Evolutionary conservation across 208 protist genomes (phyloP).

Genomic region (Phytomonas sp.): DNA sequence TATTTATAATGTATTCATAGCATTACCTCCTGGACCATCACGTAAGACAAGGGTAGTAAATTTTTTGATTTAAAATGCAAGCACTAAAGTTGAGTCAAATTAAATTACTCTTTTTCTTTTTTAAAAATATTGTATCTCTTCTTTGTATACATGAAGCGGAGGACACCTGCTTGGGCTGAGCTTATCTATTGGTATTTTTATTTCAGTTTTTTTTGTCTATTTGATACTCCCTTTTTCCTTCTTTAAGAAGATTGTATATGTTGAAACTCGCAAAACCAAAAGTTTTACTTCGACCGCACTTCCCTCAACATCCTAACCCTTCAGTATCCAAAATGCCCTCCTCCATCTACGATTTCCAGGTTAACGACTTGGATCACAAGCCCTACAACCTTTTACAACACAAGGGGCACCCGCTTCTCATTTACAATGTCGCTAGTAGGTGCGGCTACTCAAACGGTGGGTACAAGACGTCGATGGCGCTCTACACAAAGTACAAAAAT

Average conservation of each 20-base stretch:
- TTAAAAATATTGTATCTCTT: conserved; percentile 5
- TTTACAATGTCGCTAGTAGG: conserved; percentile 90
- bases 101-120: not conserved
- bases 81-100: not conserved
- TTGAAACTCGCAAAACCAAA: conserved; percentile 1
- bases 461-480: conserved; percentile 62
- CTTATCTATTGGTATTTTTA: conserved; percentile 8
- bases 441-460: conserved; percentile 84
- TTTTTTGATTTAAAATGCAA: not conserved
- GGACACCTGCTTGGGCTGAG: not conserved
- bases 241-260: not conserved
- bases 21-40: not conserved
- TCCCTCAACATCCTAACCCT: not conserved
- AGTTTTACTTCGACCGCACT: not conserved
- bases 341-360: conserved; percentile 79
- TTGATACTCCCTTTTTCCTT: conserved; percentile 1
- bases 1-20: not conserved
- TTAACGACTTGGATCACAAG: conserved; percentile 54
- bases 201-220: conserved; percentile 11
- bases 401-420: conserved; percentile 83
- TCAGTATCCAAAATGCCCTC: conserved; percentile 10
- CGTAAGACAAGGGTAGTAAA: not conserved
- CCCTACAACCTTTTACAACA: conserved; percentile 82
- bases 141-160: not conserved
- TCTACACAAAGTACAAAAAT: conserved; percentile 85